Percentiles rank a stretch among this genome's conserved stretches.
Conservation (phyloP, 1,284 basidiomycete species). For the Irpex lacteus region DNA sequence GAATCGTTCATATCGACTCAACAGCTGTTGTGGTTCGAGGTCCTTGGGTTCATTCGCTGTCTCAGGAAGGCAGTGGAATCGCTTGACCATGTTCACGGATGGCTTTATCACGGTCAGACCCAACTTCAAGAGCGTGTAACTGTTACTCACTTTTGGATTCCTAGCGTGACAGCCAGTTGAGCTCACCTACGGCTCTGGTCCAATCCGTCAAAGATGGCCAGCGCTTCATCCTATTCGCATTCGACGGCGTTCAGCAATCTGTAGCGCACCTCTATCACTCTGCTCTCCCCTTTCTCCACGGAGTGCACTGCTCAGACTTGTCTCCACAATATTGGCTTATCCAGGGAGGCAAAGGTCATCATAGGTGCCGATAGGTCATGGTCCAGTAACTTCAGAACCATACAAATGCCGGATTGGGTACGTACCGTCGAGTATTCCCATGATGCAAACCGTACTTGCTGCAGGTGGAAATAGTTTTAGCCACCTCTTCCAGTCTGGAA, state of each 20-base stretch:
- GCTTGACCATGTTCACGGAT: neutral
- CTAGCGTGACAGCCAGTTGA: neutral
- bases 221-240: neutral
- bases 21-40: neutral
- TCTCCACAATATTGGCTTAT: neutral
- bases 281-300: neutral
- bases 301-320: neutral
- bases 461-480: neutral
- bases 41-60: neutral
- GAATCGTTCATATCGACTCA: neutral
- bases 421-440: neutral
- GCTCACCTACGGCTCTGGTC: neutral
- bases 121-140: neutral
- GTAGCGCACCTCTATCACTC: neutral
- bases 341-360: neutral
- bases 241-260: neutral
- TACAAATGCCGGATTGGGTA: neutral
- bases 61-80: neutral
- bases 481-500: neutral
- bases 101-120: neutral
- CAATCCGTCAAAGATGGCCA: neutral
- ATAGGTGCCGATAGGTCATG: neutral
- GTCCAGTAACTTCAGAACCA: neutral
- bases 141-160: neutral
- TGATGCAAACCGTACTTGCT: neutral